phyloP scores from a whole-genome alignment of 1,284 basidiomycete genomes.

The Cronartium quercuum region DNA sequence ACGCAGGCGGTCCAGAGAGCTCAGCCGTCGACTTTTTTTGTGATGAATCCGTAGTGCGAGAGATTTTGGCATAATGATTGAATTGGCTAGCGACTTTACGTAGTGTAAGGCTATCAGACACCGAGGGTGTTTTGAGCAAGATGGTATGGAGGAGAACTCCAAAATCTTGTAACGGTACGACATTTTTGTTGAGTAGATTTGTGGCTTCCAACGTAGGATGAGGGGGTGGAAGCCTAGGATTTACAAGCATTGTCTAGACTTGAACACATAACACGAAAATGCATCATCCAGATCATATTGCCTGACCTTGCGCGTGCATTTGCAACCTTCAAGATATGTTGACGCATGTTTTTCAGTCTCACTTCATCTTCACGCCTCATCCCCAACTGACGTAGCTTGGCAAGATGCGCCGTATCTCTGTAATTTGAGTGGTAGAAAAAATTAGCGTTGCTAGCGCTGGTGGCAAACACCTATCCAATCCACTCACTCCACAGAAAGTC shows the following conservation, averaged over 20 bases:
- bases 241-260: conserved; percentile 55
- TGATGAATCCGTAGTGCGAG: conserved; percentile 3
- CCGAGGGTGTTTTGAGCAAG: conserved; percentile 62
- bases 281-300: neutral
- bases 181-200: conserved; percentile 61
- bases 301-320: conserved; percentile 45
- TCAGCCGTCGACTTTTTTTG: conserved; percentile 29
- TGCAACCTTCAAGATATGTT: conserved; percentile 61
- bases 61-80: neutral
- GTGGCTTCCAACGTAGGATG: conserved; percentile 53
- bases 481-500: conserved; percentile 33
- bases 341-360: conserved; percentile 75
- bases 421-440: conserved; percentile 12
- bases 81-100: conserved; percentile 11
- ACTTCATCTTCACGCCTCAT: conserved; percentile 71
- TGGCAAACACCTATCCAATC: neutral
- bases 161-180: conserved; percentile 67
- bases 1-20: conserved; percentile 22
- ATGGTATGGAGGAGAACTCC: conserved; percentile 91
- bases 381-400: conserved; percentile 69
- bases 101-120: conserved; percentile 9
- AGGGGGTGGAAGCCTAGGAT: conserved; percentile 56
- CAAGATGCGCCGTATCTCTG: conserved; percentile 69
- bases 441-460: neutral
- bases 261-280: conserved; percentile 66